phyloP scores from a whole-genome alignment of 371 early-diverging fungal genomes.

The Mortierella sp. region DNA sequence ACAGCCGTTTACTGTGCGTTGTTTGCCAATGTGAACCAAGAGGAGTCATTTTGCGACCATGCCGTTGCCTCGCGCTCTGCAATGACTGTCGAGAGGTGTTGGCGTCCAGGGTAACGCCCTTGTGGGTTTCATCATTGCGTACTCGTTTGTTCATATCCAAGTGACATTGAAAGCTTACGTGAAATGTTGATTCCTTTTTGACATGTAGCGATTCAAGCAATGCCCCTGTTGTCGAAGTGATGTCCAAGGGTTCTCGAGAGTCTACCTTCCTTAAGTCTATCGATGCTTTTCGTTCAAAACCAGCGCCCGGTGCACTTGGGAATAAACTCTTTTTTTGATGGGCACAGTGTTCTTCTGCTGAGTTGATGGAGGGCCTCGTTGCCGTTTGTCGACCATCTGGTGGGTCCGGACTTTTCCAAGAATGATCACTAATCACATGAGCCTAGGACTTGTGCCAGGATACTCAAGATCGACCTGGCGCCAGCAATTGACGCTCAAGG shows the following conservation, averaged over 20 bases:
- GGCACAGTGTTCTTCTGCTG: too few species aligned
- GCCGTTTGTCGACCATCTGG: too few species aligned
- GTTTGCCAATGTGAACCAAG: conserved; percentile 55
- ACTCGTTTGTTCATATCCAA: not conserved
- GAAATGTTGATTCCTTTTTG: not conserved
- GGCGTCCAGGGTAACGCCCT: conserved; percentile 41
- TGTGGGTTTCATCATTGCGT: not conserved
- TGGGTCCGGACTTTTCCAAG: too few species aligned
- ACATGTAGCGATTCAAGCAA: conserved; percentile 47
- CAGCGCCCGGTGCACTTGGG: too few species aligned
- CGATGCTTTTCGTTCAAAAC: not conserved
- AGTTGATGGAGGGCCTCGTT: too few species aligned
- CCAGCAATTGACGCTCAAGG: too few species aligned
- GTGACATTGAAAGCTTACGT: not conserved
- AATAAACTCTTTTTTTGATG: too few species aligned
- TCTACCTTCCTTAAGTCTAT: conserved; percentile 37
- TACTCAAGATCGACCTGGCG: too few species aligned
- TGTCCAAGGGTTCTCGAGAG: conserved; percentile 53
- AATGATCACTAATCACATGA: too few species aligned
- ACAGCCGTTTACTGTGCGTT: conserved; percentile 44
- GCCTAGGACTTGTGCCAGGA: too few species aligned
- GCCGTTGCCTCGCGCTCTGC: conserved; percentile 56
- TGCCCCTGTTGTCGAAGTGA: conserved; percentile 56
- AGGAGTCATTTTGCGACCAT: conserved; percentile 49
- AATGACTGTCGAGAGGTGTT: conserved; percentile 56